A percentile compares a stretch with the other conserved stretches of the same genome.
These are phyloP conservation scores for Neolentinus lepideus DNA, from an alignment of 1,284 basidiomycete genomes.

Conservation along the genomic window DNA sequence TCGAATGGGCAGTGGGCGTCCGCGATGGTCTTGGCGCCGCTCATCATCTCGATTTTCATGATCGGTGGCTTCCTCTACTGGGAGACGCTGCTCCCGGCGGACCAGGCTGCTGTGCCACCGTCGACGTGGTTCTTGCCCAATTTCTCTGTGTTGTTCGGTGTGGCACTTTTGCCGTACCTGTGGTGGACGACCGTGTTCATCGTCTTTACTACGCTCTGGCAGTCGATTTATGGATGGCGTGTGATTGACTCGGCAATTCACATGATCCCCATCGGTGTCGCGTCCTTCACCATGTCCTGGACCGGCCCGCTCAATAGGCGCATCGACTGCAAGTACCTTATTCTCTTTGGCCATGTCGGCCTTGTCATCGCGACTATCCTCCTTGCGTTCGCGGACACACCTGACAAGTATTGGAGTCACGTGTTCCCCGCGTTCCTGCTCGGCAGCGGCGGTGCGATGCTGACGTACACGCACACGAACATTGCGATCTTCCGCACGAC, in stretches of 20 bases:
- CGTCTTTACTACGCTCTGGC: conserved; percentile 31
- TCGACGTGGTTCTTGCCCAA: conserved; percentile 35
- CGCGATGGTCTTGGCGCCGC: conserved; percentile 31
- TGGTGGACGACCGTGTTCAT: conserved; percentile 34
- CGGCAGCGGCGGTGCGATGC: conserved; percentile 32
- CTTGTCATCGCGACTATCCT: conserved; percentile 33
- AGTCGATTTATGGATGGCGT: conserved; percentile 30
- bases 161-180: conserved; percentile 32
- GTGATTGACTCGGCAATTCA: conserved; percentile 30
- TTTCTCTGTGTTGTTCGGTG: conserved; percentile 30
- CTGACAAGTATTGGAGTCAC: conserved; percentile 36
- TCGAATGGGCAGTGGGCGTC: conserved; percentile 35
- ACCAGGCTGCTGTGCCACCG: conserved; percentile 34
- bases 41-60: conserved; percentile 33
- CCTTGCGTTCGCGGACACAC: conserved; percentile 31
- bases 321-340: conserved; percentile 35
- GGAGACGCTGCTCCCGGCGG: conserved; percentile 29
- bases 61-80: conserved; percentile 33
- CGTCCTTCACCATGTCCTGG: conserved; percentile 28
- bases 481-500: conserved; percentile 44
- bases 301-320: conserved; percentile 30
- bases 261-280: conserved; percentile 34
- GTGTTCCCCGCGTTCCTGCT: conserved; percentile 43
- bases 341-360: conserved; percentile 31
- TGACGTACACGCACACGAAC: conserved; percentile 25